Base-by-base conservation (phyloP, 345 rosid genomes). In the Excoecaria cochinchinensis region DNA sequence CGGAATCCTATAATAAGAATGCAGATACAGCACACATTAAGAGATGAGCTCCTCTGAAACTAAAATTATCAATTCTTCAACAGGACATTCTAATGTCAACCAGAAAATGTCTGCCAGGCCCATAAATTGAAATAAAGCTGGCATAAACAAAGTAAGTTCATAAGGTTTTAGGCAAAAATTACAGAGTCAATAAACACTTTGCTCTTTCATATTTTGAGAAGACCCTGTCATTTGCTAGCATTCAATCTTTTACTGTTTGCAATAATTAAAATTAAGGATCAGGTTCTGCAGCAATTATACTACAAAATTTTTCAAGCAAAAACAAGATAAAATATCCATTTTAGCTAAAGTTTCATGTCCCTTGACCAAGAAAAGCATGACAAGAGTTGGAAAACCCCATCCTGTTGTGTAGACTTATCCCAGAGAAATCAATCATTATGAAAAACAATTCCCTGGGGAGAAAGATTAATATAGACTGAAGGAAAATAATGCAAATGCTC, bases 1-100 rank as follows among this genome's bases (percentile, higher is more conserved):
- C 0, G 99, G 99, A 13, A 90, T 90, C 98, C 99, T 96, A 69
- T 71, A 77, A 69, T 67, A 48, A 38, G 47, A 69, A 74, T 66
- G 50, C 64, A 55, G 62, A 24, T 17, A 22, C 25, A 55, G 56
- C n/a, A 42, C 38, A 55, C 19, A 25, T 14, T 42, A 57, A 16
- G 8, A 9, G 39, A 24, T 5, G 40, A n/a, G 19, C 19, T 2
- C 38, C 38, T 64, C 19, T 42, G 8, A 39, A 36, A 52, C 22
- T 40, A 22, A 40, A 65, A 22, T 53, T 11, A 74, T 74, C 53
- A 22, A 47, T 59, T 25, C 55, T 60, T 72, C 55, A 25, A 55
- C 58, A 21, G 12, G 57, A 40, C 14, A 24, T 1, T n/a, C 47
- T 39, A 15, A 22, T 57, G 53, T 52, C 56, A 52, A 11, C 47